Conservation (phyloP, 2,329 filamentous ascomycete species). For the Pseudophaeomoniella oleicola region DNA sequence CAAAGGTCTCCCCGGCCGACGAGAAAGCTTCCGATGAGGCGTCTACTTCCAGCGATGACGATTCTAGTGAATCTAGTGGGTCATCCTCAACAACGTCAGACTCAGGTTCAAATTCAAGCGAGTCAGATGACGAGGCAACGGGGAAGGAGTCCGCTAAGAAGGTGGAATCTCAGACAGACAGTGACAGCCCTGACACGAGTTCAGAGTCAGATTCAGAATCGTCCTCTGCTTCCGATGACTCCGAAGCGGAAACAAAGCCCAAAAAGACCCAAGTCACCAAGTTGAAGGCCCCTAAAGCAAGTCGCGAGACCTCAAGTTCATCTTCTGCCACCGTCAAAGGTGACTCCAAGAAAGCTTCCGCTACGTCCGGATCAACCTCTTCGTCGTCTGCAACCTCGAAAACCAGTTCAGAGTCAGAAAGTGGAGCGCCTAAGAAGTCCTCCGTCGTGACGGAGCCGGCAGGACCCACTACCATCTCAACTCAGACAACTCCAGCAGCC, state of each 20-base stretch:
- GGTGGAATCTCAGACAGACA: not conserved
- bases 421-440: conserved; percentile 3
- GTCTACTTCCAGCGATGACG: not conserved
- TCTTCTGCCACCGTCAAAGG: conserved; percentile 5
- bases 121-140: not conserved
- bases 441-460: conserved; percentile 23
- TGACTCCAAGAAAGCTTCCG: conserved; percentile 8
- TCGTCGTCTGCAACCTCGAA: conserved; percentile 15
- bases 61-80: not conserved
- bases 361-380: conserved; percentile 15
- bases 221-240: conserved; percentile 22
- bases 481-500: conserved; percentile 12
- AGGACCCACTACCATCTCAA: conserved; percentile 33
- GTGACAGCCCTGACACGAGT: conserved; percentile 3
- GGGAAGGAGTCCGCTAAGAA: not conserved
- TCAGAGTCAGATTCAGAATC: conserved; percentile 17
- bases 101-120: not conserved
- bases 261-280: conserved; percentile 6
- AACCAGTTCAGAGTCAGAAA: conserved; percentile 7
- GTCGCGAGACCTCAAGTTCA: not conserved
- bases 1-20: not conserved
- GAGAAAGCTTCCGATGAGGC: not conserved
- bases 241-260: conserved; percentile 10
- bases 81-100: not conserved
- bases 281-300: conserved; percentile 2